Percentiles rank a stretch among this genome's conserved stretches.
These are phyloP conservation scores for Lasiodiplodia citricola DNA, from an alignment of 2,329 filamentous ascomycete species.

Conservation along the genomic window DNA sequence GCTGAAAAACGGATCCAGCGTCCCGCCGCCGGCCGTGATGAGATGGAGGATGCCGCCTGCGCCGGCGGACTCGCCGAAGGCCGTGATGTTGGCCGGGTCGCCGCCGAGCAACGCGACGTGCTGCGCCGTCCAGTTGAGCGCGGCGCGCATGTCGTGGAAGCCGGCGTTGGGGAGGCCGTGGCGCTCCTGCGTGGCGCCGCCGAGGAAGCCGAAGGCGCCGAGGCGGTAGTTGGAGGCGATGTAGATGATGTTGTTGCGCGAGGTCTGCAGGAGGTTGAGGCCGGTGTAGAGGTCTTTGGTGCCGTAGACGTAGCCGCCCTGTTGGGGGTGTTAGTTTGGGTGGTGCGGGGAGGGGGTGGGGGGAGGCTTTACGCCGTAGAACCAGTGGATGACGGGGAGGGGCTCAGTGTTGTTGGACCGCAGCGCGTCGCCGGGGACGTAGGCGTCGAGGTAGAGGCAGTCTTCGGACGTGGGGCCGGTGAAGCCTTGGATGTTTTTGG, in stretches of 20 bases:
- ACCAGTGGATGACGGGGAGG: conserved; percentile 54
- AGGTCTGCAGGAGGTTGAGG: conserved; percentile 41
- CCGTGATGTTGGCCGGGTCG: conserved; percentile 53
- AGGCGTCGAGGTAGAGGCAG: conserved; percentile 58
- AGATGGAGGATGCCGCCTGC: conserved; percentile 59
- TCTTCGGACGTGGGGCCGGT: conserved; percentile 44
- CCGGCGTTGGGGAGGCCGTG: conserved; percentile 53
- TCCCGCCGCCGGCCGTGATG: conserved; percentile 52
- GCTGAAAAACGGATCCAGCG: conserved; percentile 51
- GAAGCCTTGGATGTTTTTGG: conserved; percentile 2
- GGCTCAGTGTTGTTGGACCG: conserved; percentile 39
- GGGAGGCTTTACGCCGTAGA: conserved; percentile 43
- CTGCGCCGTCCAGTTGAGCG: conserved; percentile 56
- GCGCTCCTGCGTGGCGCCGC: conserved; percentile 51
- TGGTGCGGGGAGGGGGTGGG: fast-evolving
- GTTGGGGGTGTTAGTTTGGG: conserved; percentile 31
- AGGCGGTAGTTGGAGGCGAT: conserved; percentile 56
- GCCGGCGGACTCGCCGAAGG: conserved; percentile 59
- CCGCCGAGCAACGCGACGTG: conserved; percentile 55
- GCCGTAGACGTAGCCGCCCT: conserved; percentile 46
- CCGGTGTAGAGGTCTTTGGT: conserved; percentile 51
- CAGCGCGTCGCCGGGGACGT: conserved; percentile 52
- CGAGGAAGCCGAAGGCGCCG: conserved; percentile 53
- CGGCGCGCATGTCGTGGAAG: conserved; percentile 47
- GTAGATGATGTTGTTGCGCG: conserved; percentile 54